Percentiles rank a stretch among this genome's conserved stretches.
Conservation (phyloP, 768 basidiomycete genomes). For the Butyriboletus loyo region DNA sequence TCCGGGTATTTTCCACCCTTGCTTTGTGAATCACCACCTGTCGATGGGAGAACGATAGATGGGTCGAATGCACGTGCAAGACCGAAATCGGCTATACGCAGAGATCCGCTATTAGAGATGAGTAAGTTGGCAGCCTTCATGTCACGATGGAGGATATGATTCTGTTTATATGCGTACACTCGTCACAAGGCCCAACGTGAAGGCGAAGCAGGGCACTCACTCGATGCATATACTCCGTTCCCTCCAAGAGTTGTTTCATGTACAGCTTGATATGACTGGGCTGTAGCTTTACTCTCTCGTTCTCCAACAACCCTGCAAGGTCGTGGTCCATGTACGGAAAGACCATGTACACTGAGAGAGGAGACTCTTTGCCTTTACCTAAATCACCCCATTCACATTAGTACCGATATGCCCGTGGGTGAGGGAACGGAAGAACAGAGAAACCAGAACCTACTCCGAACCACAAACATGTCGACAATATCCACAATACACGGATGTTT, state of each 20-base stretch:
- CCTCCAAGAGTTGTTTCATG: conserved; percentile 94
- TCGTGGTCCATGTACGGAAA: conserved; percentile 99
- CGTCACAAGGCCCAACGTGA: conserved; percentile 1
- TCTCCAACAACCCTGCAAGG: conserved; percentile 90
- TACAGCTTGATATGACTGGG: conserved; percentile 92
- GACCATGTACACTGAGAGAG: conserved; percentile 93
- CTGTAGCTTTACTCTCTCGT: conserved; percentile 79
- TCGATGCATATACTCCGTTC: conserved; percentile 92
- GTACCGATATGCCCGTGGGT: neutral
- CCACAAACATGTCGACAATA: conserved; percentile 90
- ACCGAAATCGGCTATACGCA: conserved; percentile 95
- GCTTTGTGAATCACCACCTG: conserved; percentile 15
- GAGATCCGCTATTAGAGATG: conserved; percentile 78
- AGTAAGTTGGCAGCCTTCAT: conserved; percentile 99
- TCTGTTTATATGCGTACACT: conserved; percentile 46
- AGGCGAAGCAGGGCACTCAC: conserved; percentile 46
- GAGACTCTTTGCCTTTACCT: conserved; percentile 55
- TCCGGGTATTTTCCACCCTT: conserved; percentile 35
- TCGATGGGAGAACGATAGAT: conserved; percentile 35
- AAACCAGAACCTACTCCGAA: conserved; percentile 54
- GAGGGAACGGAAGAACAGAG: neutral
- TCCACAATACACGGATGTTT: conserved; percentile 84
- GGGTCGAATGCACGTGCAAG: conserved; percentile 81
- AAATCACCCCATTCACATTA: neutral
- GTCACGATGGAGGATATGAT: conserved; percentile 95